Evolutionary conservation across 768 basidiomycete genomes (phyloP).

Genomic region (Coprinopsis strossmayeri): DNA sequence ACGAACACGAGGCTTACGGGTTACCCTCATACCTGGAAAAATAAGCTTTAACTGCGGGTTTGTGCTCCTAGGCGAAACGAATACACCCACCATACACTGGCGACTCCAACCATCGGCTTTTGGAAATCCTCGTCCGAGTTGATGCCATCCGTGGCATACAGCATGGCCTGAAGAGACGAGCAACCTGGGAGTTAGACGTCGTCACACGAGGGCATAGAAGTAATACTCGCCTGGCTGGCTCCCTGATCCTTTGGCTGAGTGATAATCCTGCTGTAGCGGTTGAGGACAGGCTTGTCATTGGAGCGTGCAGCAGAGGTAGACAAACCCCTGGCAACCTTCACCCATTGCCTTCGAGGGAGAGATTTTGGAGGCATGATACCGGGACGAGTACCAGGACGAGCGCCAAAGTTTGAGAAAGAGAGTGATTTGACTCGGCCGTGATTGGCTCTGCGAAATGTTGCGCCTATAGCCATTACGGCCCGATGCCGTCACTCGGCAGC

Average conservation of each 20-base stretch:
- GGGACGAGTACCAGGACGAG: background rate
- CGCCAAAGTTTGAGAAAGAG: background rate
- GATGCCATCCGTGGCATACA: slow-evolving; percentile 97
- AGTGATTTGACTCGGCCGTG: slow-evolving; percentile 5
- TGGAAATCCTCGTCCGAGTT: slow-evolving; percentile 75
- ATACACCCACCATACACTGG: slow-evolving; percentile 81
- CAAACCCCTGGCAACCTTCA: slow-evolving; percentile 28
- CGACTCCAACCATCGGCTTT: slow-evolving; percentile 97
- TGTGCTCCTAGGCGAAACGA: background rate
- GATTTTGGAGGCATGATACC: slow-evolving; percentile 15
- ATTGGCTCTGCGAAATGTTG: background rate
- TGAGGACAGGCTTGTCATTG: slow-evolving; percentile 40
- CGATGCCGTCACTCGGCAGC: background rate
- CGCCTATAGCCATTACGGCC: background rate
- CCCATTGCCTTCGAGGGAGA: slow-evolving; percentile 18
- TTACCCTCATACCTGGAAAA: slow-evolving; percentile 93
- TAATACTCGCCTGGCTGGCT: slow-evolving; percentile 69
- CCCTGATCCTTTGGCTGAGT: slow-evolving; percentile 94
- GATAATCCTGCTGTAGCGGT: slow-evolving; percentile 71
- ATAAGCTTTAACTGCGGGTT: slow-evolving; percentile 1
- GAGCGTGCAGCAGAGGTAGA: slow-evolving; percentile 33
- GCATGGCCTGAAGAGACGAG: slow-evolving; percentile 86
- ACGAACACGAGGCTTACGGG: slow-evolving; percentile 58
- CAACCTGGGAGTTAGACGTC: too few relatives aligned
- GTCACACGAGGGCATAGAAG: too few relatives aligned